These are phyloP conservation scores for Exophiala calicioides DNA, from an alignment of 2,329 filamentous ascomycete genomes.

Conservation along the genomic window DNA sequence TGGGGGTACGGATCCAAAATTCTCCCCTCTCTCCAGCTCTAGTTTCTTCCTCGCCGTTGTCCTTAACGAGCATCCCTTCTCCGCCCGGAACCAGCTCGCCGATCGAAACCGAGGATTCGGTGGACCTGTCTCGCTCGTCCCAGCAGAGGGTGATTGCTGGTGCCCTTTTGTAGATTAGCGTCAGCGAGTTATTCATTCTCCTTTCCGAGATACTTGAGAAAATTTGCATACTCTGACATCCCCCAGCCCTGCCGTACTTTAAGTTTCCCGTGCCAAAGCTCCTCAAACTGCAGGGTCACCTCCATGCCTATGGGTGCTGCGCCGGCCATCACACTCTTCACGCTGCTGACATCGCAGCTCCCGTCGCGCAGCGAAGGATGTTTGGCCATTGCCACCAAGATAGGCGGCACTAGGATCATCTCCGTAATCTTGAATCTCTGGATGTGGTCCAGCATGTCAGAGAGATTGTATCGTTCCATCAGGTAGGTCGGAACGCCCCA, in stretches of 20 bases:
- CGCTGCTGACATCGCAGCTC: conserved; percentile 45
- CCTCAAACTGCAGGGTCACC: conserved; percentile 44
- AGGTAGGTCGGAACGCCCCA: conserved; percentile 72
- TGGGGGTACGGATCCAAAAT: conserved; percentile 79
- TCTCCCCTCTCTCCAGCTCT: conserved; percentile 76
- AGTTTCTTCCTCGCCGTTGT: conserved; percentile 69
- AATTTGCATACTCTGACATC: conserved; percentile 52
- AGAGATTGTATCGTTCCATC: conserved; percentile 42
- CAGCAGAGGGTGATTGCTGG: conserved; percentile 58
- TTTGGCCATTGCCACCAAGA: conserved; percentile 38
- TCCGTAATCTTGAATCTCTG: conserved; percentile 50
- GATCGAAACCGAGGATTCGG: conserved; percentile 62
- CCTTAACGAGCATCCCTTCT: conserved; percentile 66
- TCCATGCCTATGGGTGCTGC: conserved; percentile 51
- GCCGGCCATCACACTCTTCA: conserved; percentile 49
- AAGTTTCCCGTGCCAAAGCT: conserved; percentile 43
- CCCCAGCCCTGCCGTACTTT: conserved; percentile 54
- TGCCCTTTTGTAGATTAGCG: conserved; percentile 7
- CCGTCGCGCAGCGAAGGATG: conserved; percentile 56
- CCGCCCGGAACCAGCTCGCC: conserved; percentile 67
- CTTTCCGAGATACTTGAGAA: neutral
- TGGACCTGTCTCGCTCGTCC: conserved; percentile 59
- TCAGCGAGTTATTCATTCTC: too few relatives aligned
- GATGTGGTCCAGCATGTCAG: conserved; percentile 43
- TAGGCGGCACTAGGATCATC: conserved; percentile 50